A percentile compares a stretch with the other conserved stretches of the same genome.
Evolutionary conservation across 148 eudicot genomes (phyloP).

Genomic region (Simmondsia chinensis): DNA sequence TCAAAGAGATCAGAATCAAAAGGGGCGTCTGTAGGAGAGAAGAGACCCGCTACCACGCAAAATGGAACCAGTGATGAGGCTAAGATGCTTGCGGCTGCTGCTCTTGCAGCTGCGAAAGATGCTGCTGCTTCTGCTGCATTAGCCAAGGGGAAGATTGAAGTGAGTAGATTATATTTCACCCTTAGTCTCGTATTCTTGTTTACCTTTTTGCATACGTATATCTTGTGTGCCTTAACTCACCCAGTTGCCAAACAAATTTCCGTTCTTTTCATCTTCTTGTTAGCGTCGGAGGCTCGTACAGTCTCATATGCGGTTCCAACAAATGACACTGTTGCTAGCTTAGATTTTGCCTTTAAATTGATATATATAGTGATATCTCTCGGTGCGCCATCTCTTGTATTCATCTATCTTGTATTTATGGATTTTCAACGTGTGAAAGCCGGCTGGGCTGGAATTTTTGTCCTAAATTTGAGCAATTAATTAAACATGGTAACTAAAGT

Average conservation of each 20-base stretch:
- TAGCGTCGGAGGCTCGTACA: too few species aligned
- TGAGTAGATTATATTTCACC: constrained; percentile 18
- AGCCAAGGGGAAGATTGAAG: constrained; percentile 76
- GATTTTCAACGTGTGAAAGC: too few species aligned
- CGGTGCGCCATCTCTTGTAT: too few species aligned
- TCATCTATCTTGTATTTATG: too few species aligned
- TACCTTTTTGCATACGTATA: neutral
- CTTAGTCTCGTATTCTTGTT: neutral
- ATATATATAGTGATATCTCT: too few species aligned
- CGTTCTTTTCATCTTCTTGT: too few species aligned
- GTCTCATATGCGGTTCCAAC: too few species aligned
- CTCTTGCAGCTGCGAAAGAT: constrained; percentile 73
- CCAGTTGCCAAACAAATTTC: too few species aligned
- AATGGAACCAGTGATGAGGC: constrained; percentile 63
- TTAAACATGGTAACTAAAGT: neutral
- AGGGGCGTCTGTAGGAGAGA: constrained; percentile 10
- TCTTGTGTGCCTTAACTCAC: neutral
- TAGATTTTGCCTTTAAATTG: too few species aligned
- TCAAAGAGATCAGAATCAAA: constrained; percentile 32
- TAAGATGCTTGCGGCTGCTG: constrained; percentile 79
- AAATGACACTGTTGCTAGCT: too few species aligned
- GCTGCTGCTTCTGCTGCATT: constrained; percentile 42
- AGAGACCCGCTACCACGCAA: constrained; percentile 16
- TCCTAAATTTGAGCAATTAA: neutral
- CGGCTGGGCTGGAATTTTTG: too few species aligned